Conservation (phyloP, 192 early-diverging fungal genomes). For the Podila minutissima region DNA sequence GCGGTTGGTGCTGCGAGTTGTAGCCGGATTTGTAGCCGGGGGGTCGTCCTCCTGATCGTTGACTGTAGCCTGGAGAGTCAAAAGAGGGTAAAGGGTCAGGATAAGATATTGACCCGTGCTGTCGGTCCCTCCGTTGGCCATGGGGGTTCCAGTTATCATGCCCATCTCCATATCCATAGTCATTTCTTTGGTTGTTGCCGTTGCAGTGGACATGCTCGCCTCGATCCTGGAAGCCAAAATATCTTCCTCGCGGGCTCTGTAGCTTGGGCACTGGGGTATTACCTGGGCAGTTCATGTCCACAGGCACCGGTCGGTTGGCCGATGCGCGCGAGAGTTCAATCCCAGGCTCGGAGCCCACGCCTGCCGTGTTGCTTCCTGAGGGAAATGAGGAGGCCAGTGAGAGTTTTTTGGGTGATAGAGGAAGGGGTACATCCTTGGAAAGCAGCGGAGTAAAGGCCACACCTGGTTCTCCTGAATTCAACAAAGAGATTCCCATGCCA, state of each 20-base stretch:
- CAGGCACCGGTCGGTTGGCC: conserved; percentile 2
- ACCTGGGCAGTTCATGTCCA: neutral
- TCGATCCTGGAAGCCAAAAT: neutral
- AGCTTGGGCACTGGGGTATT: conserved; percentile 1
- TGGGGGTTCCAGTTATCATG: neutral
- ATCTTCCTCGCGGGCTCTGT: conserved; percentile 1
- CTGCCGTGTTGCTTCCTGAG: conserved; percentile 12
- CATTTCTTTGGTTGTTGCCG: neutral
- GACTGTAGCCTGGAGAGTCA: conserved; percentile 1
- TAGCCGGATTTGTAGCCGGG: neutral
- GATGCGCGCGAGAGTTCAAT: conserved; percentile 24
- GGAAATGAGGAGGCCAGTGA: conserved; percentile 26
- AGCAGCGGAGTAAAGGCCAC: neutral
- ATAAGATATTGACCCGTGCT: neutral
- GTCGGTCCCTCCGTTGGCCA: neutral
- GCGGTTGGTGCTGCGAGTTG: neutral
- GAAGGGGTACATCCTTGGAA: neutral
- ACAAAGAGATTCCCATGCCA: neutral
- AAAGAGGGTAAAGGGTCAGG: neutral
- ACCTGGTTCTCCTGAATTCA: neutral
- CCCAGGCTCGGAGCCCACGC: conserved; percentile 21
- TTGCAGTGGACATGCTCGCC: neutral
- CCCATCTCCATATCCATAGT: neutral
- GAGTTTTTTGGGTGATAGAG: conserved; percentile 13
- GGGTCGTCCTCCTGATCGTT: neutral